phyloP scores from a whole-genome alignment of 2,329 filamentous ascomycete genomes.

The Aureobasidium sp. region DNA sequence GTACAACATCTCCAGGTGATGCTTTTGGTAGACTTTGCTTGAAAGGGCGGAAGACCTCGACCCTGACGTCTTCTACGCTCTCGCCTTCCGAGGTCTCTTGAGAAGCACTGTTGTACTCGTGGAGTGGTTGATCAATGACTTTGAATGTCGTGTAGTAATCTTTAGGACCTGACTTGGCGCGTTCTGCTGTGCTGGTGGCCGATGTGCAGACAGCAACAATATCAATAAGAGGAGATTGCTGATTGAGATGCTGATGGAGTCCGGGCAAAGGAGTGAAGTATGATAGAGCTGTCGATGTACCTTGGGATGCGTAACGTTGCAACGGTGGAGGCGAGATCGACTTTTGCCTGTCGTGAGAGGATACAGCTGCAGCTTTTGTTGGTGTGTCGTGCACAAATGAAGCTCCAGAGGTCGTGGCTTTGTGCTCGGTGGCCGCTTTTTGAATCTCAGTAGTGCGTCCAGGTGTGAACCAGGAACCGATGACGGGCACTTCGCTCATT shows the following conservation, averaged over 20 bases:
- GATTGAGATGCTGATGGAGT: slow-evolving; percentile 35
- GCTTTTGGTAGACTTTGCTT: slow-evolving; percentile 35
- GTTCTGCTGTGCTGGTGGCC: slow-evolving; percentile 27
- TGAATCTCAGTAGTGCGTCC: slow-evolving; percentile 19
- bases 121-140: slow-evolving; percentile 33
- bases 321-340: slow-evolving; percentile 15
- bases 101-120: background rate
- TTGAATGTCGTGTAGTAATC: slow-evolving; percentile 39
- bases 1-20: slow-evolving; percentile 37
- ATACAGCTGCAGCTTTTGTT: background rate
- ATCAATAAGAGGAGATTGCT: slow-evolving; percentile 33
- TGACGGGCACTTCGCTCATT: slow-evolving; percentile 28
- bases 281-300: slow-evolving; percentile 34
- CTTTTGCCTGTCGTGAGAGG: background rate
- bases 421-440: slow-evolving; percentile 3
- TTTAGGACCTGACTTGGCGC: slow-evolving; percentile 36
- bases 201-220: slow-evolving; percentile 38
- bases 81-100: background rate
- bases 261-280: slow-evolving; percentile 41
- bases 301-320: slow-evolving; percentile 19
- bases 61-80: slow-evolving; percentile 20
- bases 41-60: slow-evolving; percentile 40
- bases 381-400: background rate
- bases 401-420: background rate
- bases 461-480: slow-evolving; percentile 31